Conservation (phyloP, 805 yeast genomes). For the Candida michaelii region DNA sequence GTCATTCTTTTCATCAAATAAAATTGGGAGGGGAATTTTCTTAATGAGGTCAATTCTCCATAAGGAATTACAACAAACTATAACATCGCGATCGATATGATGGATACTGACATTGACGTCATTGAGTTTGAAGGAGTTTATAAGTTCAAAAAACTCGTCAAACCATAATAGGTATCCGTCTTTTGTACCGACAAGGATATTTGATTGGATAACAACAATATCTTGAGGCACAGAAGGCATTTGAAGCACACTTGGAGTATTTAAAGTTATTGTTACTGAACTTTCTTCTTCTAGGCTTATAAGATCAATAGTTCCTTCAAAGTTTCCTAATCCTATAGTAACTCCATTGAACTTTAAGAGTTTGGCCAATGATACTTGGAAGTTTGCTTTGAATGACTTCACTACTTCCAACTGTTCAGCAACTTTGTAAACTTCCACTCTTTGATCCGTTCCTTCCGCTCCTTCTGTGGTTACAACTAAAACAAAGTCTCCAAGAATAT, state of each 20-base stretch:
- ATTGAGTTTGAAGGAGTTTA: conserved; percentile 24
- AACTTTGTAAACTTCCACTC: not conserved
- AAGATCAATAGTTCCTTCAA: conserved; percentile 17
- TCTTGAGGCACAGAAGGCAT: conserved; percentile 23
- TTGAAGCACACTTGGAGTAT: not conserved
- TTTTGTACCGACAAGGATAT: conserved; percentile 30
- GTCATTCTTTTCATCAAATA: conserved; percentile 37
- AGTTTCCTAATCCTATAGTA: conserved; percentile 18
- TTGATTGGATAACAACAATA: conserved; percentile 9
- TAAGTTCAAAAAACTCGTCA: conserved; percentile 11
- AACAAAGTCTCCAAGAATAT: not conserved
- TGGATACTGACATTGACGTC: conserved; percentile 25
- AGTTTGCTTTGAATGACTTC: not conserved
- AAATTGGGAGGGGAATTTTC: conserved; percentile 30
- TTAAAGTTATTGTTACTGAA: no score
- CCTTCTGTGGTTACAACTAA: not conserved
- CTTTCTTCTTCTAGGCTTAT: not conserved
- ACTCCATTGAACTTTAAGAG: conserved; percentile 3
- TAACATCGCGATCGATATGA: conserved; percentile 17
- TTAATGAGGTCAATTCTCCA: conserved; percentile 34
- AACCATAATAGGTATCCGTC: conserved; percentile 30
- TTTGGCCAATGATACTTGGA: conserved; percentile 16
- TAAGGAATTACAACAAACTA: conserved; percentile 25
- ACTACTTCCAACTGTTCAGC: not conserved
- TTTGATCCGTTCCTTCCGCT: not conserved